Conservation (phyloP, 768 basidiomycete species). For the Xanthoconium purpureum region DNA sequence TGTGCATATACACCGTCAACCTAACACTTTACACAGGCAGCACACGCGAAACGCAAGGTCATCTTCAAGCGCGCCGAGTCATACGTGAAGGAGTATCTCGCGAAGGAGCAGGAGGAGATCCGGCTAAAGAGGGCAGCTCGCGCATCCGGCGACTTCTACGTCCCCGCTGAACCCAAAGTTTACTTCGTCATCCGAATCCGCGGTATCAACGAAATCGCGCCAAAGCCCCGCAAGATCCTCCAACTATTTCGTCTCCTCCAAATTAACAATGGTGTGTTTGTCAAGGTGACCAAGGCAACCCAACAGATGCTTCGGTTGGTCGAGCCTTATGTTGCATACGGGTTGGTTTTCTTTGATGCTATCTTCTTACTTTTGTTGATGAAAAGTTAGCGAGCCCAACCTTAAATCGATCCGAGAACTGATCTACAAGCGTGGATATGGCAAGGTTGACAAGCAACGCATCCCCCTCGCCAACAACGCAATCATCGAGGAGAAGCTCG, state of each 20-base stretch:
- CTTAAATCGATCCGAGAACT: constrained; percentile 95
- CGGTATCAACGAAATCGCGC: constrained; percentile 99
- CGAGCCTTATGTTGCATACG: constrained; percentile 97
- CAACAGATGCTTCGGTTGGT: constrained; percentile 97
- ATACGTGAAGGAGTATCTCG: constrained; percentile 95
- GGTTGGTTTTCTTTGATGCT: constrained; percentile 46
- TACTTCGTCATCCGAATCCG: constrained; percentile 97
- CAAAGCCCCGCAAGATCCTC: constrained; percentile 98
- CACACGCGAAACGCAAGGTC: constrained; percentile 90
- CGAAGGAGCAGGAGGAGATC: constrained; percentile 94
- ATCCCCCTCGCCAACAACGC: constrained; percentile 93
- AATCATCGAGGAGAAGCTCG: constrained; percentile 86
- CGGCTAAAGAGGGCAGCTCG: constrained; percentile 92
- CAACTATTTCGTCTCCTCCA: constrained; percentile 98
- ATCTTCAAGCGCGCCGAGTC: constrained; percentile 99
- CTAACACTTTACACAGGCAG: constrained; percentile 51
- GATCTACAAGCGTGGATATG: constrained; percentile 99
- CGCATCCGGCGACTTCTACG: constrained; percentile 93
- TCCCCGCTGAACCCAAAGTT: constrained; percentile 93
- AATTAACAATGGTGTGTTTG: constrained; percentile 99
- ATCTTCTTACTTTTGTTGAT: constrained; percentile 2
- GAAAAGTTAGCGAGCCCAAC: constrained; percentile 75
- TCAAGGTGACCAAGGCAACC: constrained; percentile 95
- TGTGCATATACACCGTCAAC: constrained; percentile 4
- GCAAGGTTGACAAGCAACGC: constrained; percentile 97